Evolutionary conservation across 495 filamentous ascomycete species (phyloP), one percentile per base, ranked within the genome.

Genomic region (Penicillium maclennaniae): DNA sequence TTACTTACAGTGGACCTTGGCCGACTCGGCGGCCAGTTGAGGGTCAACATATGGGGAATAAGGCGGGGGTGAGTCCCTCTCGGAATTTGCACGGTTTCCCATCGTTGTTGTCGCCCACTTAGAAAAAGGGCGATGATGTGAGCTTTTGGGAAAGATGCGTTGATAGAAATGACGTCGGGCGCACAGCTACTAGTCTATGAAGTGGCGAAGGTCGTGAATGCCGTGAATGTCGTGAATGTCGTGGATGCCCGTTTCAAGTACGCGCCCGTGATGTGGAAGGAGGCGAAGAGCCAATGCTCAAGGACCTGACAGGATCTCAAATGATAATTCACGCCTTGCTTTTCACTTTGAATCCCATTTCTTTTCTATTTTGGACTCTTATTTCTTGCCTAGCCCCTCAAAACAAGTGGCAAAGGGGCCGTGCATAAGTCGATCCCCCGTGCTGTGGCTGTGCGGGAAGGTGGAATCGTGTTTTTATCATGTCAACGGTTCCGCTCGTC

Each of bases 11-110:
- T 49, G n/a, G 6, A 51, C 55, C 36, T 53, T 45, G 39, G 21
- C 49, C 43, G 45, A 57, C 25, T 59, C 49, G 6, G 55, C 49
- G 15, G 55, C 45, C 44, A 57, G 23, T 44, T 49, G 44, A n/a
- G 55, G 55, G 31, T 57, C 55, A 36, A 57, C 17, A 36, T 57
- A 57, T 37, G 49, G 55, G 8, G 28, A 21, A 43, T 57, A 57
- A n/a, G 49, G 36, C 43, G 55, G 55, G 45, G 55, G 55, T 21
- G 51, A 8, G 16, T 16, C 26, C 19, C 17, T 17, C 12, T 23
- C 25, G 27, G 55, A 49, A 4, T 21, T 25, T 36, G 49, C 38
- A 27, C 43, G 23, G 31, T 44, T 48, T 31, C 48, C 48, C 54
- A 56, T 56, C 20, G 20, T 47, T 38, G 39, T 50, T 25, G 39